Base-by-base conservation (phyloP, 345 rosid species). In the Gynandropsis gynandra region DNA sequence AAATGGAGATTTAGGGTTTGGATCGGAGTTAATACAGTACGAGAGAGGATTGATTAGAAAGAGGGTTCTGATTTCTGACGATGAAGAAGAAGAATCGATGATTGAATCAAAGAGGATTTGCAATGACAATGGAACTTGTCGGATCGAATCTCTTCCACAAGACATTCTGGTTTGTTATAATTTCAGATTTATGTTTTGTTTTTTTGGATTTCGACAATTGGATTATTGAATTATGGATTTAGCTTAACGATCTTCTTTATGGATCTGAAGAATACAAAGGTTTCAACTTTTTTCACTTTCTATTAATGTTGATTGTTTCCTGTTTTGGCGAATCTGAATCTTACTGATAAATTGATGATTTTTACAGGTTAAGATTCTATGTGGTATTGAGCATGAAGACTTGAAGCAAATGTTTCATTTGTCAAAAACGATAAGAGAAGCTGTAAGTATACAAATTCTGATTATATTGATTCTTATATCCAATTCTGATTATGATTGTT, bases 1-100 rank as follows among this genome's bases (percentile, higher is more conserved):
- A 2, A 49, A 15, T 16, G 79, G 58, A 39, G 52, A 57, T 6
- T 67, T 55, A 14, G 76, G 62, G 55, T 51, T 78, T 9, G 74
- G 53, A 49, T 55, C 80, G 3, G 85, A 73, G 70, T 51, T 67
- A 9, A 80, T 74, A 44, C 76, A 55, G 44, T 71, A 62, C 58
- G 65, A 75, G 36, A 66, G 77, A n/a, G 81, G 86, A 8, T 68
- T 83, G 10, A 83, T 89, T 33, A 81, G 94, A 69, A 89, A 89
- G 58, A 78, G 95, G 80, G 42, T 83, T 59, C 57, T 62, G 7
- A 60, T 78, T 1, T 62, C 83, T 0, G 63, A 50, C 38, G 61
- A 36, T 32, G 46, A 35, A 18, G 76, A 37, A 16, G 63, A 19
- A 0, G 77, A 66, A 42, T 64, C 71, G 1, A 16, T 24, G 48